Percentiles rank a stretch among this genome's conserved stretches.
Evolutionary conservation across 1,139 yeast species (phyloP).

Genomic region (Geotrichum candidum): DNA sequence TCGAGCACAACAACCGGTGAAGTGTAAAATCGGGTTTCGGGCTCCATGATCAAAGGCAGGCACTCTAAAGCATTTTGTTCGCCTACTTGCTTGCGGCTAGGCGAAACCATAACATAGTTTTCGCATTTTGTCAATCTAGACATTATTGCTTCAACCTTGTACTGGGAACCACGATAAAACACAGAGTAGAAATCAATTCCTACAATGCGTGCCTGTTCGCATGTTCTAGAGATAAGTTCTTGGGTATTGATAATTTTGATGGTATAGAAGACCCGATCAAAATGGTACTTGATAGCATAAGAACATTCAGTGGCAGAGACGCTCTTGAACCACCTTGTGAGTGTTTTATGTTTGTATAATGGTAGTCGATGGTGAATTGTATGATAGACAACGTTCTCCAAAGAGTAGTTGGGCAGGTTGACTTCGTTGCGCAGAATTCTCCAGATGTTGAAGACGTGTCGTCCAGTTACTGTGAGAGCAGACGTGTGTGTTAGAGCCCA

Average conservation of each 20-base stretch:
- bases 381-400: conserved; percentile 72
- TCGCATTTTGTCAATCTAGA: conserved; percentile 70
- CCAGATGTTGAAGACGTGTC: conserved; percentile 86
- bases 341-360: conserved; percentile 44
- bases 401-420: conserved; percentile 58
- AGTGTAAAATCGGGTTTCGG: conserved; percentile 74
- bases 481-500: conserved; percentile 86
- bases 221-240: conserved; percentile 64
- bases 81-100: conserved; percentile 74
- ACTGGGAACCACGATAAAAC: conserved; percentile 86
- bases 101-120: conserved; percentile 66
- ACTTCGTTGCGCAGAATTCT: conserved; percentile 59
- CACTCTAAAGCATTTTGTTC: conserved; percentile 82
- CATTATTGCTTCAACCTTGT: conserved; percentile 80
- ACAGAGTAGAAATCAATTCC: conserved; percentile 90
- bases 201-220: conserved; percentile 77
- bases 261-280: conserved; percentile 45
- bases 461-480: conserved; percentile 59
- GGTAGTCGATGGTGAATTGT: conserved; percentile 65
- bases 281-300: conserved; percentile 48
- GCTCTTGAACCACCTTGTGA: conserved; percentile 48
- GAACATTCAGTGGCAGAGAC: conserved; percentile 27
- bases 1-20: conserved; percentile 87
- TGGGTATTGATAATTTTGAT: conserved; percentile 51
- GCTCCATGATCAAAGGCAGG: conserved; percentile 89